Base-by-base conservation (phyloP, 176 grass and related monocot species). In the Calamus simplicifolius region DNA sequence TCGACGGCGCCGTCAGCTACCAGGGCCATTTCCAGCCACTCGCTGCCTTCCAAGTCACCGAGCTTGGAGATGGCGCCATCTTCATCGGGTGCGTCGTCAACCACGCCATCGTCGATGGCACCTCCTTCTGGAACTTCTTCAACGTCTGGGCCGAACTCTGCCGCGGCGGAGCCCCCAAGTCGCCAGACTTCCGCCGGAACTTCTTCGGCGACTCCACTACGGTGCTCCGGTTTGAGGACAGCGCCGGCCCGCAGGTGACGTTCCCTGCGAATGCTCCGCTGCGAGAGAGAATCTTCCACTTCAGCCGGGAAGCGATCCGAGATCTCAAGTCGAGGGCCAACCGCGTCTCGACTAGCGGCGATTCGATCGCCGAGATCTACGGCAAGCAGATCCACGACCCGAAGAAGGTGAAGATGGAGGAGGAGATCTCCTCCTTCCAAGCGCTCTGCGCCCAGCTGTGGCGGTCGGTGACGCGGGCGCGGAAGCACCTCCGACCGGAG, bases 71-170 rank as follows among this genome's bases (percentile, higher is more conserved):
- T 58, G 84, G 84, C 61, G 69, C 76, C 65, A 51, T 98, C 56
- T 98, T 98, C 70, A 77, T 98, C 51, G 93, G 88, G 72, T 74
- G 82, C 63, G 75, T 66, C 48, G 81, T 85, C 59, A 88, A 77
- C 82, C 92, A 97, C 77, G 83, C 87, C 49, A 62, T 97, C 62
- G 81, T 91, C 27, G 93, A 98, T 64, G 87, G 88, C 6, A 98
- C 93, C 57, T 98, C 93, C 29, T 92, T 98, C 29, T 98, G 93
- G 93, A 76, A 89, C 66, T 89, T 98, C 64, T 83, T 85, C 25
- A 98, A 98, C 58, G 60, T 76, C 48, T 98, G 93, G 93, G 84
- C 93, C 2, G 25, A 50, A 23, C 74, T 92, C 35, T 92, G 84
- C 87, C 84, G 84, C 62, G 88, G 93, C 6, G 79, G 73, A 3